Evolutionary conservation across 2,329 filamentous ascomycete genomes (phyloP), one percentile per base, ranked within the genome.

Genomic region (Nigrospora sphaerica): DNA sequence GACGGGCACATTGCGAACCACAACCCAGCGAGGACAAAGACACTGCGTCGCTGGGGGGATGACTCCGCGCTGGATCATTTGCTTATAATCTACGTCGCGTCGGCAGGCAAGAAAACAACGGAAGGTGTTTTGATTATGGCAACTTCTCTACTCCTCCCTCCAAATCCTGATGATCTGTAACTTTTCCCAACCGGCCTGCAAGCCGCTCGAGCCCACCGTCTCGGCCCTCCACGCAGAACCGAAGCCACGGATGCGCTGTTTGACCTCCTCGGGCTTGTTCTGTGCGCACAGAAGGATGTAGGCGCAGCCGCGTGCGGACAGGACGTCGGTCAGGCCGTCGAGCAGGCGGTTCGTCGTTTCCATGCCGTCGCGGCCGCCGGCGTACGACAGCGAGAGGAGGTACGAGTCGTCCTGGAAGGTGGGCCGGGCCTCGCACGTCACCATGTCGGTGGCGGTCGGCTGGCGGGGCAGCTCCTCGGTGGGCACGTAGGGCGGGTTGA

Each of bases 401-500:
- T 89, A 85, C 28, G 88, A 91, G 59, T 96, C 90, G 47, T 83
- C 79, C 46, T 91, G 88, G 55, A 89, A 95, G 11, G 67, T 59
- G 6, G 56, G 54, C 47, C 66, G 36, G 62, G 70, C 54, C 28
- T 42, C 57, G 46, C 23, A 54, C 53, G 3, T 57, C 57, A 44
- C 34, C 36, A 60, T 63, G 43, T 49, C 55, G 46, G 31, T 48
- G 42, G 52, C 58, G 17, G 39, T 46, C 60, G 75, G 67, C 33
- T 77, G 65, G 19, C 67, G 62, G 1, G 92, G 91, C 49, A 95
- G 68, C 36, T 82, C 78, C 23, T 84, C 77, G 3, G 91, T 95
- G 2, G 93, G 93, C 13, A 98, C 93, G 62, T 98, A 98, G 1
- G 93, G 93, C 45, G 93, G 93, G 62, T 98, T 98, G 75, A 97